Evolutionary conservation across 2,329 filamentous ascomycete species (phyloP).

Genomic region (Claviceps sp.): DNA sequence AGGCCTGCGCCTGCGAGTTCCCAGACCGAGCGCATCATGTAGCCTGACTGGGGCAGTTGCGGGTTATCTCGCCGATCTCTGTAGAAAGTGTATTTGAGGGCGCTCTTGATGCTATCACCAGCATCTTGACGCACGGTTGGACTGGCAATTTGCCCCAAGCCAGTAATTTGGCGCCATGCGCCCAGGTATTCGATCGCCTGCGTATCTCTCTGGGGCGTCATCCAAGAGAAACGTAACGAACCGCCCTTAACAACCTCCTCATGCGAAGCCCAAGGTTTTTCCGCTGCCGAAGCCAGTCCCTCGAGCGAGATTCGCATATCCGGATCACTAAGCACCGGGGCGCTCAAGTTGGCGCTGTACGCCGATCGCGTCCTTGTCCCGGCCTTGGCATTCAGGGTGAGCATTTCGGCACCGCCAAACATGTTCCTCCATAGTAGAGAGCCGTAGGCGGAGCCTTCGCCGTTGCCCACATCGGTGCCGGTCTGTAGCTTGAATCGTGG

Average conservation of each 20-base stretch:
- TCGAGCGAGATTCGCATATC: slow-evolving; percentile 69
- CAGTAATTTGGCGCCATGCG: slow-evolving; percentile 80
- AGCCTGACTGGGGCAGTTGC: slow-evolving; percentile 70
- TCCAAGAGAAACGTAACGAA: slow-evolving; percentile 63
- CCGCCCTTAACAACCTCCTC: slow-evolving; percentile 78
- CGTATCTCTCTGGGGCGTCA: slow-evolving; percentile 46
- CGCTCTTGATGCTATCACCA: slow-evolving; percentile 82
- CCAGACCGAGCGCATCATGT: slow-evolving; percentile 61
- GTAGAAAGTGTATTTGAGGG: slow-evolving; percentile 67
- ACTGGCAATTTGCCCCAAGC: slow-evolving; percentile 60
- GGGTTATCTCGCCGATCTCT: slow-evolving; percentile 74
- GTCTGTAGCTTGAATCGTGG: slow-evolving; percentile 80
- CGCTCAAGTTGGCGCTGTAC: slow-evolving; percentile 75
- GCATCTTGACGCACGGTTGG: slow-evolving; percentile 73
- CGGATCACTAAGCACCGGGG: slow-evolving; percentile 73
- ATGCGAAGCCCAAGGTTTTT: slow-evolving; percentile 88
- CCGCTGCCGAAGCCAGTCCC: slow-evolving; percentile 66
- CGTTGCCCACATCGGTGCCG: slow-evolving; percentile 85
- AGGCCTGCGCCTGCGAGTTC: slow-evolving; percentile 83
- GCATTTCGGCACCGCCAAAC: slow-evolving; percentile 82
- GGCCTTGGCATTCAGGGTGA: slow-evolving; percentile 75
- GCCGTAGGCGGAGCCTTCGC: slow-evolving; percentile 85
- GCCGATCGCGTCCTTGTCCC: slow-evolving; percentile 85
- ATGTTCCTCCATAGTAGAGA: slow-evolving; percentile 82
- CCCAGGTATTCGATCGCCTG: slow-evolving; percentile 73